Percentiles rank a stretch among this genome's conserved stretches.
phyloP scores from a whole-genome alignment of 2,329 filamentous ascomycete species.

The Triangularia verruculosa region DNA sequence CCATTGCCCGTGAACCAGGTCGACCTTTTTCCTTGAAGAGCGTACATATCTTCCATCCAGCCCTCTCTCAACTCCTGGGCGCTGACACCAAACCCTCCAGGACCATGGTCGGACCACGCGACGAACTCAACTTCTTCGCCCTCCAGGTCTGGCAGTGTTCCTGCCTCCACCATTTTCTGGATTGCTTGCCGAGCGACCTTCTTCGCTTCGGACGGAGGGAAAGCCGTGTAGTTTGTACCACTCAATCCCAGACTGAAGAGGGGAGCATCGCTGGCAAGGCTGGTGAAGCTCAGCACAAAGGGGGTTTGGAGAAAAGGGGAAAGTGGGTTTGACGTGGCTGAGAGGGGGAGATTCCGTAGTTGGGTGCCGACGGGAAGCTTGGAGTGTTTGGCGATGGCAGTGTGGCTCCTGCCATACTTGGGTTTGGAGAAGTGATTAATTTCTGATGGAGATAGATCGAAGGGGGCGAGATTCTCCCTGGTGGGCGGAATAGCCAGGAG shows the following conservation, averaged over 20 bases:
- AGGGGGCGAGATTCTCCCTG: constrained; percentile 30
- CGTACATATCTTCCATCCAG: constrained; percentile 24
- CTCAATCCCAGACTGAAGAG: background rate
- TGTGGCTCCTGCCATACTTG: constrained; percentile 22
- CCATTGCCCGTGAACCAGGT: constrained; percentile 29
- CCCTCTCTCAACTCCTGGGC: constrained; percentile 22
- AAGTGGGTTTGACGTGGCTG: constrained; percentile 4
- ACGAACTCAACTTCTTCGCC: constrained; percentile 9
- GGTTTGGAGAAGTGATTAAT: constrained; percentile 13
- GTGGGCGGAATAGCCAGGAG: constrained; percentile 37
- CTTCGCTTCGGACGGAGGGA: constrained; percentile 3
- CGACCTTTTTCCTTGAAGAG: constrained; percentile 24
- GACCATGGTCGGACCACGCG: constrained; percentile 18
- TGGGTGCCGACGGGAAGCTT: constrained; percentile 20
- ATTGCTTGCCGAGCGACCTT: constrained; percentile 8
- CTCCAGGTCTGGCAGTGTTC: constrained; percentile 15
- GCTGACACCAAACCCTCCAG: constrained; percentile 18
- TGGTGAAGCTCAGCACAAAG: constrained; percentile 19
- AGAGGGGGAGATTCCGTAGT: constrained; percentile 6
- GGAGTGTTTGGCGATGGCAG: constrained; percentile 22
- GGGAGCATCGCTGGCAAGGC: background rate
- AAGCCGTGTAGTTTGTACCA: background rate
- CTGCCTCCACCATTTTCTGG: constrained; percentile 20
- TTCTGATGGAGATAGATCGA: constrained; percentile 31
- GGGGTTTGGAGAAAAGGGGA: constrained; percentile 18